Evolutionary conservation across 2,329 filamentous ascomycete genomes (phyloP).

Genomic region (Penicillium sp.): DNA sequence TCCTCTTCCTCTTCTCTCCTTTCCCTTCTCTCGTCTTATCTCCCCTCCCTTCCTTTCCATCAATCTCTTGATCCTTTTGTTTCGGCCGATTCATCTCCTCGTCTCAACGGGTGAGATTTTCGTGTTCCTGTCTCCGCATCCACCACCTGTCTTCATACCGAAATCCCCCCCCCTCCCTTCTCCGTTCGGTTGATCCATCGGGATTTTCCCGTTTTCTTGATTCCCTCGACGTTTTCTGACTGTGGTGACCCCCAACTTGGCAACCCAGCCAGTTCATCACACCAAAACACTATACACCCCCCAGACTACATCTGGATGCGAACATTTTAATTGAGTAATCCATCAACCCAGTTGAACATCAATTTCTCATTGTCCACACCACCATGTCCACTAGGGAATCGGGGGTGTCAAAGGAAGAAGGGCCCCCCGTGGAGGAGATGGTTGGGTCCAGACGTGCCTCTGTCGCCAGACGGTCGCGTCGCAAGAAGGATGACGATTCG

Average conservation of each 20-base stretch:
- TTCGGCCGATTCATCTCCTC: slow-evolving; percentile 12
- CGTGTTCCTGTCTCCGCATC: slow-evolving; percentile 9
- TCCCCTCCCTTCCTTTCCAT: slow-evolving; percentile 16
- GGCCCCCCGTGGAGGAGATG: slow-evolving; percentile 20
- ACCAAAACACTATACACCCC: too few species aligned
- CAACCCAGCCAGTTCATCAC: neutral
- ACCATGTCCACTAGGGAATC: slow-evolving; percentile 36
- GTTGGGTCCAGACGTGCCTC: slow-evolving; percentile 38
- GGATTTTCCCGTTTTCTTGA: neutral
- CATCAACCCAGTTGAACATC: neutral
- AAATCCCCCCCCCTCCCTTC: too few species aligned
- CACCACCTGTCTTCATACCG: neutral
- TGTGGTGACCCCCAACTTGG: neutral
- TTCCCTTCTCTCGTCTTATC: slow-evolving; percentile 20
- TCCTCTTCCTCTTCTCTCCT: slow-evolving; percentile 14
- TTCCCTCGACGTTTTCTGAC: neutral
- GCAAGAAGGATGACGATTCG: slow-evolving; percentile 46
- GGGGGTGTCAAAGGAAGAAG: slow-evolving; percentile 33
- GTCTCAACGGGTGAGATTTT: slow-evolving; percentile 9
- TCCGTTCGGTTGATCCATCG: neutral
- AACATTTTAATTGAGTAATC: neutral
- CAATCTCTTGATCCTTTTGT: slow-evolving; percentile 18
- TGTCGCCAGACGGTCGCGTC: slow-evolving; percentile 42
- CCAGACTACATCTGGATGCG: neutral
- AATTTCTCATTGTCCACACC: slow-evolving; percentile 14